Evolutionary conservation across 257 asterid genomes (phyloP).

Genomic region (Sherardia arvensis): DNA sequence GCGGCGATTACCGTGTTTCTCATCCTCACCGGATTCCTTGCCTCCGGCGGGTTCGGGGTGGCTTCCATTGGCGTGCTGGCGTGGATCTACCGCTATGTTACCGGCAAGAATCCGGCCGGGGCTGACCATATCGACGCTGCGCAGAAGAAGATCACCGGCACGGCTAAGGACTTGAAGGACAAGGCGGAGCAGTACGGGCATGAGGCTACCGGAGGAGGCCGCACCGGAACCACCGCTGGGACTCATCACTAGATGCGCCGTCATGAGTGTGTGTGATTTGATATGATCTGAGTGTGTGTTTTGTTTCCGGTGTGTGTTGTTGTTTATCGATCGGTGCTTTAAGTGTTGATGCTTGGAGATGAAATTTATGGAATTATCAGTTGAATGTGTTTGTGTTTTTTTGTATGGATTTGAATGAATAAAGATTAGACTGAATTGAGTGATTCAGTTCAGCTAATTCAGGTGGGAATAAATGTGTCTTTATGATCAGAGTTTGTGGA

Average conservation of each 20-base stretch:
- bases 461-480: not conserved
- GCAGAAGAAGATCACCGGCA: constrained; percentile 31
- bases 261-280: too few relatives aligned
- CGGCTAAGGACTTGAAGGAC: constrained; percentile 67
- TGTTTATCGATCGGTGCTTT: too few relatives aligned
- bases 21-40: constrained; percentile 44
- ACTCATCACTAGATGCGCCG: not conserved
- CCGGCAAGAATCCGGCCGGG: constrained; percentile 53
- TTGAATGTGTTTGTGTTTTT: too few relatives aligned
- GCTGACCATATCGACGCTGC: constrained; percentile 47
- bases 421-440: not conserved
- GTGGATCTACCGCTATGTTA: constrained; percentile 59
- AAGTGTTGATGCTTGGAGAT: too few relatives aligned
- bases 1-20: constrained; percentile 39
- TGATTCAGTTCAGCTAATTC: not conserved
- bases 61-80: constrained; percentile 61
- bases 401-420: not conserved
- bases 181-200: constrained; percentile 33
- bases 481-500: too few relatives aligned
- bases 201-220: not conserved
- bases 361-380: not conserved
- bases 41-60: constrained; percentile 70
- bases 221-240: constrained; percentile 10
- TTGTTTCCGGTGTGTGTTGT: too few relatives aligned
- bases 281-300: too few relatives aligned